Percentiles rank a stretch among this genome's conserved stretches.
Evolutionary conservation across 2,329 filamentous ascomycete species (phyloP).

Genomic region (Fusarium compactum): DNA sequence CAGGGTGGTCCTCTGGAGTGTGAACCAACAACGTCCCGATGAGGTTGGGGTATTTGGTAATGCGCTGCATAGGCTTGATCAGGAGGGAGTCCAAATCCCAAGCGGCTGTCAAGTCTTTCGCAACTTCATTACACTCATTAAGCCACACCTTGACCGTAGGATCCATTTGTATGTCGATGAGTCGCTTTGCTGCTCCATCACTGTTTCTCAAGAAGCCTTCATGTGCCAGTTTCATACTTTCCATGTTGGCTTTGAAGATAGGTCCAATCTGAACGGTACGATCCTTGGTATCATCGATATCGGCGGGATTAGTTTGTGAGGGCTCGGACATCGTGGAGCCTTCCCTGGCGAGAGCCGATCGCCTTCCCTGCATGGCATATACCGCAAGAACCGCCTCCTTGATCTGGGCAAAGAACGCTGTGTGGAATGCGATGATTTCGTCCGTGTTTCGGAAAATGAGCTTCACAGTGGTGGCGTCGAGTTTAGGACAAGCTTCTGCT

Average conservation of each 20-base stretch:
- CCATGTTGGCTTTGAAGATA: slow-evolving; percentile 67
- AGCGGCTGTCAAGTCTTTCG: slow-evolving; percentile 89
- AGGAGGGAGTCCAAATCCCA: slow-evolving; percentile 97
- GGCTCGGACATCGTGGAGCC: slow-evolving; percentile 57
- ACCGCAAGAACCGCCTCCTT: slow-evolving; percentile 84
- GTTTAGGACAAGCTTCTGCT: slow-evolving; percentile 81
- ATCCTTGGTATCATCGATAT: slow-evolving; percentile 65
- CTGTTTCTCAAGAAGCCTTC: slow-evolving; percentile 73
- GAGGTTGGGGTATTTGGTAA: slow-evolving; percentile 92
- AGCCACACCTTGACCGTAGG: slow-evolving; percentile 83
- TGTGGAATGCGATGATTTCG: slow-evolving; percentile 89
- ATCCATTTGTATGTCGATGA: slow-evolving; percentile 73
- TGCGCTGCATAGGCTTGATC: slow-evolving; percentile 95
- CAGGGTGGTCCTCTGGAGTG: slow-evolving; percentile 86
- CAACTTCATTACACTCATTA: slow-evolving; percentile 90
- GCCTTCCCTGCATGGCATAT: slow-evolving; percentile 73
- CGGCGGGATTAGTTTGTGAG: slow-evolving; percentile 54
- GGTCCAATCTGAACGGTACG: slow-evolving; percentile 65
- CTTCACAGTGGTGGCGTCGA: slow-evolving; percentile 87
- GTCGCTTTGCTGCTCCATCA: slow-evolving; percentile 70
- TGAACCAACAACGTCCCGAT: slow-evolving; percentile 82
- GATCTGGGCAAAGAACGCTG: slow-evolving; percentile 80
- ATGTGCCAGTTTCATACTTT: slow-evolving; percentile 70
- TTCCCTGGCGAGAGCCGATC: slow-evolving; percentile 58
- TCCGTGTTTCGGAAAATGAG: slow-evolving; percentile 93